phyloP scores from a whole-genome alignment of 2,329 filamentous ascomycete genomes.

The Hypoxylon sp. region DNA sequence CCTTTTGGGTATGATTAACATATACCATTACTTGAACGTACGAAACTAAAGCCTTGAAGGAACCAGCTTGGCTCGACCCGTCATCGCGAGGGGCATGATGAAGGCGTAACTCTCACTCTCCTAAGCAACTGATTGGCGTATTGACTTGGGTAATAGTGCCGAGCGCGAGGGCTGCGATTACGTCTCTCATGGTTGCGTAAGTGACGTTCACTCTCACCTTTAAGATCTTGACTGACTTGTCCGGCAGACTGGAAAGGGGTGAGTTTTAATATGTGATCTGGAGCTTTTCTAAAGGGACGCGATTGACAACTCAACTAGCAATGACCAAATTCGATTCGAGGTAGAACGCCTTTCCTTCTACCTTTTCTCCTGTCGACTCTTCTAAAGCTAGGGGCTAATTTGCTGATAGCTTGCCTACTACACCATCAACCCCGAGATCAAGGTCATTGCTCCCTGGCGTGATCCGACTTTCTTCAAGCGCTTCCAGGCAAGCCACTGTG shows the following conservation, averaged over 20 bases:
- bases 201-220: not conserved
- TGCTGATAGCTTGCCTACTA: constrained; percentile 49
- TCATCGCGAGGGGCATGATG: constrained; percentile 64
- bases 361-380: not conserved
- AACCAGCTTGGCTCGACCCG: constrained; percentile 74
- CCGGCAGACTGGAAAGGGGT: constrained; percentile 30
- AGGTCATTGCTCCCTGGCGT: constrained; percentile 80
- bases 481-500: not conserved
- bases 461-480: constrained; percentile 37
- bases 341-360: not conserved
- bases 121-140: not conserved
- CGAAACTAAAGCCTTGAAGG: constrained; percentile 55
- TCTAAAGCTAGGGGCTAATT: not conserved
- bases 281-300: not conserved
- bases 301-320: constrained; percentile 11
- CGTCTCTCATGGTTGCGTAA: constrained; percentile 50
- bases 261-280: not conserved
- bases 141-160: constrained; percentile 39
- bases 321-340: constrained; percentile 29
- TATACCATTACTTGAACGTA: constrained; percentile 56
- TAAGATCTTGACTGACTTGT: not conserved
- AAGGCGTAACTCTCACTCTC: constrained; percentile 2
- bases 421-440: constrained; percentile 36
- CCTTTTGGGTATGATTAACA: not conserved
- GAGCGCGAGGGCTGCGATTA: constrained; percentile 55